A percentile compares a stretch with the other conserved stretches of the same genome.
Evolutionary conservation across 164 flowering plant species (phyloP).

Genomic region (Platanus orientalis): DNA sequence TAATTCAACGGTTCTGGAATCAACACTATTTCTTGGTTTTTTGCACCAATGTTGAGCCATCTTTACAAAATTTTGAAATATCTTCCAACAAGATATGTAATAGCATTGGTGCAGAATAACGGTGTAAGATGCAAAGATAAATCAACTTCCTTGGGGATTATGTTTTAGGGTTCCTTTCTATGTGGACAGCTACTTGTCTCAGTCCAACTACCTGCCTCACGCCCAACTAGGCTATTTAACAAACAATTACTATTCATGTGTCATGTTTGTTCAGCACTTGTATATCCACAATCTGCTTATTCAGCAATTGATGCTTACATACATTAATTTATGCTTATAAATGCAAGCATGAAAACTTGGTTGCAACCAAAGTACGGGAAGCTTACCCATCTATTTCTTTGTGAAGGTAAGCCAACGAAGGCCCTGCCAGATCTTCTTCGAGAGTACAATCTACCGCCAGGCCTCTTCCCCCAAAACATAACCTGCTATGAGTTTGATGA

Average conservation of each 20-base stretch:
- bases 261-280: neutral
- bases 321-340: too few relatives aligned
- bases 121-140: too few relatives aligned
- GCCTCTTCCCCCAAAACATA: slow-evolving; percentile 85
- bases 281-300: neutral
- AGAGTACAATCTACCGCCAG: slow-evolving; percentile 38
- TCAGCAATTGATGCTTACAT: too few relatives aligned
- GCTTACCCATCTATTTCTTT: slow-evolving; percentile 3
- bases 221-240: too few relatives aligned
- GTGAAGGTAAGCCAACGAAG: slow-evolving; percentile 69
- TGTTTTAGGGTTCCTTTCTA: neutral
- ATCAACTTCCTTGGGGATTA: neutral
- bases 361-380: neutral
- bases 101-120: too few relatives aligned
- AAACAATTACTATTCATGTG: too few relatives aligned
- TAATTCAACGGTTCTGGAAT: too few relatives aligned
- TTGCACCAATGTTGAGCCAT: too few relatives aligned
- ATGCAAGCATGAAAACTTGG: neutral
- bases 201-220: too few relatives aligned
- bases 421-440: slow-evolving; percentile 32
- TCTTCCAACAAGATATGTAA: too few relatives aligned
- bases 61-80: too few relatives aligned
- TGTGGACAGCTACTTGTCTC: neutral
- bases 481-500: slow-evolving; percentile 83
- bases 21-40: neutral